A percentile compares a stretch with the other conserved stretches of the same genome.
phyloP scores from a whole-genome alignment of 2,329 filamentous ascomycete species.

The Cryphonectria carpinicola region DNA sequence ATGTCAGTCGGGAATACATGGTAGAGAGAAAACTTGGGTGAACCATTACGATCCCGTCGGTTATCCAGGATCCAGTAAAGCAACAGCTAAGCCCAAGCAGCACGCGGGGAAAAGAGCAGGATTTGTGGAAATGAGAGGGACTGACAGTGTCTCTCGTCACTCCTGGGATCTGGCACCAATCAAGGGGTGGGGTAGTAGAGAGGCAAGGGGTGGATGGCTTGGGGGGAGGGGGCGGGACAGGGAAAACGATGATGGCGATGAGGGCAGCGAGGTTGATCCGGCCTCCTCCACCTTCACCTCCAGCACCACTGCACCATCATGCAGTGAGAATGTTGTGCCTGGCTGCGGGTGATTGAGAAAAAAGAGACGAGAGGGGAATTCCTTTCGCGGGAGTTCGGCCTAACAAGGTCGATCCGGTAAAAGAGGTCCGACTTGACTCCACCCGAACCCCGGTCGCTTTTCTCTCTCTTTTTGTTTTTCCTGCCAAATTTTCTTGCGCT shows the following conservation, averaged over 20 bases:
- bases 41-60: not conserved
- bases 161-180: not conserved
- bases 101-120: not conserved
- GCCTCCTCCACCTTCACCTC: not conserved
- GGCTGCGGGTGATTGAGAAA: constrained; percentile 2
- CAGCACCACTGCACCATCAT: not conserved
- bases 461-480: not conserved
- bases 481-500: no score
- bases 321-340: not conserved
- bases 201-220: not conserved
- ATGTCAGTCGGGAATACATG: not conserved
- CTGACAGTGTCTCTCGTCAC: not conserved
- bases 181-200: not conserved
- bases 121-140: constrained; percentile 2
- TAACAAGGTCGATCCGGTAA: not conserved
- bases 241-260: not conserved
- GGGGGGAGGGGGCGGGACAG: not conserved
- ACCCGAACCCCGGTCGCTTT: not conserved
- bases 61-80: not conserved
- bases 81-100: not conserved
- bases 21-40: not conserved
- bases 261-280: not conserved
- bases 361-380: not conserved
- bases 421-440: constrained; percentile 1
- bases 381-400: not conserved